Conservation (phyloP, 2,329 filamentous ascomycete species). For the Sporothrix pseudoabietina region DNA sequence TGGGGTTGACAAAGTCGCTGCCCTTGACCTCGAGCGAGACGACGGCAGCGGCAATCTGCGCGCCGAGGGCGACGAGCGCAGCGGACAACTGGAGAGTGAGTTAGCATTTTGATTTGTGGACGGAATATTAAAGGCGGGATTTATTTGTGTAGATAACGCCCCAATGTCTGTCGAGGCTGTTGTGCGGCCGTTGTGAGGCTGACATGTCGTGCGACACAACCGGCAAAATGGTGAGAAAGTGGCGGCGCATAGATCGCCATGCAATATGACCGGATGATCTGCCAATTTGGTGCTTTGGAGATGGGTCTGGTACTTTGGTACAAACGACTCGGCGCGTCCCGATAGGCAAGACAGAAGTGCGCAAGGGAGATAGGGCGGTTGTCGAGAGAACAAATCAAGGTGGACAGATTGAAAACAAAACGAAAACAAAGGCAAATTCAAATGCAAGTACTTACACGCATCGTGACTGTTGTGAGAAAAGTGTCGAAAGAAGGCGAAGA, state of each 20-base stretch:
- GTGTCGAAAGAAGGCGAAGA: neutral
- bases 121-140: neutral
- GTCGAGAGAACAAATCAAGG: neutral
- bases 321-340: neutral
- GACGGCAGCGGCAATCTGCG: constrained; percentile 58
- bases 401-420: neutral
- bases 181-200: neutral
- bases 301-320: constrained; percentile 1
- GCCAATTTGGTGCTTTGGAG: neutral
- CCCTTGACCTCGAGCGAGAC: constrained; percentile 59
- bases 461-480: constrained; percentile 22
- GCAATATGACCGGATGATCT: constrained; percentile 6
- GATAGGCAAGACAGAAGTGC: neutral
- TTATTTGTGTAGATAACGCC: neutral
- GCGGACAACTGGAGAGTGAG: constrained; percentile 43
- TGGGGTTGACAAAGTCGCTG: constrained; percentile 61
- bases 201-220: neutral
- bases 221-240: neutral
- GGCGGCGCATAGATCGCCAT: constrained; percentile 18
- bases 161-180: neutral
- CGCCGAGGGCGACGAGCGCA: constrained; percentile 56
- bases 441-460: constrained; percentile 29
- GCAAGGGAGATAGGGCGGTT: neutral
- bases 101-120: neutral
- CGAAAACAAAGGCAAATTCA: constrained; percentile 6